These are phyloP conservation scores for Tolypocladium ovalisporum DNA, from an alignment of 2,329 filamentous ascomycete species.

Conservation along the genomic window DNA sequence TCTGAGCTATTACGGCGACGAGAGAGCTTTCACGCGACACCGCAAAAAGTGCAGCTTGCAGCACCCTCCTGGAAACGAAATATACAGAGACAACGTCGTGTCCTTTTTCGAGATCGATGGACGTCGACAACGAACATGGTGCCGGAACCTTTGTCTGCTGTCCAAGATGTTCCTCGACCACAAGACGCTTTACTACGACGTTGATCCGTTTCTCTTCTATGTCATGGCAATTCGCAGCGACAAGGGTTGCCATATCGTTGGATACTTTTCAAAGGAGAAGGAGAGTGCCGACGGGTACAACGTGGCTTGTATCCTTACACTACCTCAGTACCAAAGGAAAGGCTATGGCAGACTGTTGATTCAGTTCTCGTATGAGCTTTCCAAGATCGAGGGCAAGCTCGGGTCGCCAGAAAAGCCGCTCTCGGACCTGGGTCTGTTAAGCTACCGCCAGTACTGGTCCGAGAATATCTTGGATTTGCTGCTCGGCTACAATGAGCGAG, in stretches of 20 bases:
- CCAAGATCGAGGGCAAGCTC: slow-evolving; percentile 87
- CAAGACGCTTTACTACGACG: slow-evolving; percentile 97
- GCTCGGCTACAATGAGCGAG: slow-evolving; percentile 57
- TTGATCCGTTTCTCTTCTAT: slow-evolving; percentile 98
- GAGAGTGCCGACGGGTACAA: slow-evolving; percentile 96
- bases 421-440: slow-evolving; percentile 82
- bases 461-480: slow-evolving; percentile 86
- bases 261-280: slow-evolving; percentile 99
- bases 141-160: slow-evolving; percentile 85
- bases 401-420: slow-evolving; percentile 95
- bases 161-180: slow-evolving; percentile 96
- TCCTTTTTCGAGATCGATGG: slow-evolving; percentile 98
- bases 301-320: slow-evolving; percentile 90
- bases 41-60: slow-evolving; percentile 80
- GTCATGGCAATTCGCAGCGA: slow-evolving; percentile 89
- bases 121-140: slow-evolving; percentile 87
- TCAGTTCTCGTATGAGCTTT: slow-evolving; percentile 94
- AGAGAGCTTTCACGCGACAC: slow-evolving; percentile 75
- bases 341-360: slow-evolving; percentile 90
- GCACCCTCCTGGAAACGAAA: slow-evolving; percentile 94
- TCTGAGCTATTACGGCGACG: slow-evolving; percentile 76
- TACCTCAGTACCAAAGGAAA: slow-evolving; percentile 92
- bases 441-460: slow-evolving; percentile 96
- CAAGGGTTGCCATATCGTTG: slow-evolving; percentile 87
- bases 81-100: slow-evolving; percentile 88